phyloP scores from a whole-genome alignment of 2,329 filamentous ascomycete species.

The Alternaria triticina region DNA sequence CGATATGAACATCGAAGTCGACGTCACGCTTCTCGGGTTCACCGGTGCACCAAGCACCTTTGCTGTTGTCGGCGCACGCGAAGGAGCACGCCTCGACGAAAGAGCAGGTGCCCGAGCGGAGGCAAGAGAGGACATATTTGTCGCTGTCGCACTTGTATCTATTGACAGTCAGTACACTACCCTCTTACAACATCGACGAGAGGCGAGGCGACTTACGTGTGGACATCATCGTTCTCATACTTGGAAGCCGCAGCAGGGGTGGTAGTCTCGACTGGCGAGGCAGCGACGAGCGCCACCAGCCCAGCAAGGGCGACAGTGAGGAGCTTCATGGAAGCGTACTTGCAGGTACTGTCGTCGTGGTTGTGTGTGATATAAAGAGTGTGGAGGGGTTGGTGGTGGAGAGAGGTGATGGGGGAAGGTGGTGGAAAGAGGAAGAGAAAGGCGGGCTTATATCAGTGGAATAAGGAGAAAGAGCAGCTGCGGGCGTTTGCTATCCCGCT shows the following conservation, averaged over 20 bases:
- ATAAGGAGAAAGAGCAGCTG: neutral
- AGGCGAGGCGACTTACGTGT: neutral
- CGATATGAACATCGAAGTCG: neutral
- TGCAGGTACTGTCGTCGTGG: neutral
- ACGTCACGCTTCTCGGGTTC: neutral
- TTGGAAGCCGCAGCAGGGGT: neutral
- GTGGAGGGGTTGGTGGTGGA: neutral
- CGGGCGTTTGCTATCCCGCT: neutral
- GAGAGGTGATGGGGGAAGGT: neutral
- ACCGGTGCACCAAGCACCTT: neutral
- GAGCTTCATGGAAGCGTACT: slow-evolving; percentile 10
- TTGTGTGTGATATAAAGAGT: neutral
- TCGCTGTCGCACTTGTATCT: slow-evolving; percentile 2
- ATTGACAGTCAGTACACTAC: neutral
- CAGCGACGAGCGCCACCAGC: slow-evolving; percentile 5
- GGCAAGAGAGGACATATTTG: neutral
- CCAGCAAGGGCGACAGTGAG: slow-evolving; percentile 3
- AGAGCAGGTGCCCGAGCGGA: neutral
- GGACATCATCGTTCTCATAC: neutral
- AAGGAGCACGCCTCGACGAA: neutral
- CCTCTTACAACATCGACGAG: neutral
- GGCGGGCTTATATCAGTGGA: neutral
- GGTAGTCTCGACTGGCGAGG: neutral
- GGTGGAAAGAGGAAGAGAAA: neutral
- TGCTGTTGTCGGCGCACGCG: neutral